Base-by-base conservation (phyloP, 331 rosid species). In the Stylosanthes scabra region DNA sequence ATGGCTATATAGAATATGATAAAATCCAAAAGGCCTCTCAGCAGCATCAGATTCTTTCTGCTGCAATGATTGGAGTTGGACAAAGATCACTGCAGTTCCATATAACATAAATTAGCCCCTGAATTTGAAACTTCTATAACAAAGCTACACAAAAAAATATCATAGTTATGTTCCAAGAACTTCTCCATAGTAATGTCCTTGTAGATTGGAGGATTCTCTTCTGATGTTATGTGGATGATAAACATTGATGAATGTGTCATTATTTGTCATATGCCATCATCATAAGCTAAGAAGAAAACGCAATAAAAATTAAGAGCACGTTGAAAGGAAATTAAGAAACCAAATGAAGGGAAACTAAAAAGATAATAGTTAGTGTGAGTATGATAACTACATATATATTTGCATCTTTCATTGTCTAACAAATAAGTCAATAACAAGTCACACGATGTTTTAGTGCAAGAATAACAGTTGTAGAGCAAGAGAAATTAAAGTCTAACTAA, bases 261-360 rank as follows among this genome's bases (percentile, higher is more conserved):
- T 88, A 83, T 46, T 4, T 79, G 68, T 81, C 90, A 58, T 88
- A 85, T 66, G 93, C 16, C 11, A 88, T 12, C 11, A 85, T 20
- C 25, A 20, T 20, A 20, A 20, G 25, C 25, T 41, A 73, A 51
- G 3, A 52, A 8, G 6, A 71, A 12, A 66, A 6, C 11, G 8
- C 39, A 34, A 15, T 80, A 72, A 67, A 1, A 74, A 11, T 83
- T 60, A 10, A 10, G 4, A 57, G 6, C 14, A 57, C 9, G 37
- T 9, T 31, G 20, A 59, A 31, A 31, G 2, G 15, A 16, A 59
- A 28, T 31, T 16, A 57, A 14, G 42, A 59, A 59, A 3, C 42
- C 6, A 57, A 9, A 59, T 59, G 0, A 7, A 59, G 20, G 16
- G 44, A 29, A 31, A 11, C 29, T 9, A 39, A 63, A 3, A 41